These are phyloP conservation scores for Truncatella angustata DNA, from an alignment of 2,329 filamentous ascomycete species.

Conservation along the genomic window DNA sequence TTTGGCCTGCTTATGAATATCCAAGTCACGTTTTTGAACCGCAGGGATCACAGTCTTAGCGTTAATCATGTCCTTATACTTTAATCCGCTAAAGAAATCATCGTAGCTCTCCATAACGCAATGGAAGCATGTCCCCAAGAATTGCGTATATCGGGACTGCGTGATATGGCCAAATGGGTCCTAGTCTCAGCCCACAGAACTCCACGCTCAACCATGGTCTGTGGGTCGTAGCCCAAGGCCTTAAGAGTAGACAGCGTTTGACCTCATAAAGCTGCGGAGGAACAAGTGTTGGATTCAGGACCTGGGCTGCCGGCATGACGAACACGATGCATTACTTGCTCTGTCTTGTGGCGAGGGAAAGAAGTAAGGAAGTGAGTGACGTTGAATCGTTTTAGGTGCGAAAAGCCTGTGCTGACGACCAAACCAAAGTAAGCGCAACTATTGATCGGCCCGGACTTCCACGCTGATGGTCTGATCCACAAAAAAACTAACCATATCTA, in stretches of 20 bases:
- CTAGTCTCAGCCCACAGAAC: constrained; percentile 25
- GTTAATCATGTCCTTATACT: constrained; percentile 22
- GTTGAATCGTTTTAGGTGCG: too few relatives aligned
- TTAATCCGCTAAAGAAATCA: constrained; percentile 20
- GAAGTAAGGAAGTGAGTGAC: too few relatives aligned
- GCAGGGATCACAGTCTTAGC: constrained; percentile 18
- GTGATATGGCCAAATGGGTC: constrained; percentile 25
- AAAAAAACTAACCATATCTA: too few relatives aligned
- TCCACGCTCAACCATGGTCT: constrained; percentile 17
- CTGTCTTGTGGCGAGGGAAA: too few relatives aligned
- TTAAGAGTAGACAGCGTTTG: constrained; percentile 15
- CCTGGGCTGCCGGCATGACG: not conserved
- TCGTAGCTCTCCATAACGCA: constrained; percentile 23
- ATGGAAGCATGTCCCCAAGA: constrained; percentile 19
- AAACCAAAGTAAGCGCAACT: too few relatives aligned
- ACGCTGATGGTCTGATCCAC: too few relatives aligned
- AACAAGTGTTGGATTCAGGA: not conserved
- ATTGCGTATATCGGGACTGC: constrained; percentile 22
- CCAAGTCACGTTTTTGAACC: constrained; percentile 18
- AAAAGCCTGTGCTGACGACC: too few relatives aligned
- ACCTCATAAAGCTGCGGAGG: constrained; percentile 15
- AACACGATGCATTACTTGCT: too few relatives aligned
- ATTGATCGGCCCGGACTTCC: too few relatives aligned
- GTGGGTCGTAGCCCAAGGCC: constrained; percentile 16
- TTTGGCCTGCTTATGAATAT: constrained; percentile 16